These are phyloP conservation scores for Nymphaea thermarum DNA, from an alignment of 164 flowering plant genomes.

Conservation along the genomic window DNA sequence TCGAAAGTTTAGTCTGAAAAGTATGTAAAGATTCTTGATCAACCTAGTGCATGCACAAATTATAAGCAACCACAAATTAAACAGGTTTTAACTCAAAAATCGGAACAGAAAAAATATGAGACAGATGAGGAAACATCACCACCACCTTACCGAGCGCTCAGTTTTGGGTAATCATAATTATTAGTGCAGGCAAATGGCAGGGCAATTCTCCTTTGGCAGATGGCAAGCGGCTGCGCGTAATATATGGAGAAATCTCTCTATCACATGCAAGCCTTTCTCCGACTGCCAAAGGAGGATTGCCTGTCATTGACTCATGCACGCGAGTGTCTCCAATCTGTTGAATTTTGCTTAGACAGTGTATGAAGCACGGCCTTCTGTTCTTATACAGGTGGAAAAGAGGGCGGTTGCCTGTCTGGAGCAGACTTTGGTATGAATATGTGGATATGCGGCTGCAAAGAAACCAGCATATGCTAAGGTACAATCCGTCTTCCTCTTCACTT, in stretches of 20 bases:
- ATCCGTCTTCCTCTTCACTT: not conserved
- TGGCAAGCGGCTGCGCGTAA: slow-evolving; percentile 7
- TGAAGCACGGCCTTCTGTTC: not conserved
- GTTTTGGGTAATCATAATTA: no score
- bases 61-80: no score
- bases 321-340: not conserved
- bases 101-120: no score
- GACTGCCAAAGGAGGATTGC: slow-evolving; percentile 38
- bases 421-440: not conserved
- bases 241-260: not conserved
- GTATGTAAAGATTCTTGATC: no score
- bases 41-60: no score
- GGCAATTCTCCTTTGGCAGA: slow-evolving; percentile 57
- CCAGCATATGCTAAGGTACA: not conserved
- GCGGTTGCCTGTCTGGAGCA: not conserved
- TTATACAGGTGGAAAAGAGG: not conserved
- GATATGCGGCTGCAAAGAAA: not conserved
- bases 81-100: no score
- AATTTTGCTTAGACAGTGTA: not conserved
- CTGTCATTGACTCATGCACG: slow-evolving; percentile 22
- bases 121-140: no score
- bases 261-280: not conserved
- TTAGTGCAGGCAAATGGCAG: slow-evolving; percentile 34
- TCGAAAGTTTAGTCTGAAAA: no score
- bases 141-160: no score